Evolutionary conservation across 2,329 filamentous ascomycete genomes (phyloP).

Genomic region (Phaeosphaeriaceae sp.): DNA sequence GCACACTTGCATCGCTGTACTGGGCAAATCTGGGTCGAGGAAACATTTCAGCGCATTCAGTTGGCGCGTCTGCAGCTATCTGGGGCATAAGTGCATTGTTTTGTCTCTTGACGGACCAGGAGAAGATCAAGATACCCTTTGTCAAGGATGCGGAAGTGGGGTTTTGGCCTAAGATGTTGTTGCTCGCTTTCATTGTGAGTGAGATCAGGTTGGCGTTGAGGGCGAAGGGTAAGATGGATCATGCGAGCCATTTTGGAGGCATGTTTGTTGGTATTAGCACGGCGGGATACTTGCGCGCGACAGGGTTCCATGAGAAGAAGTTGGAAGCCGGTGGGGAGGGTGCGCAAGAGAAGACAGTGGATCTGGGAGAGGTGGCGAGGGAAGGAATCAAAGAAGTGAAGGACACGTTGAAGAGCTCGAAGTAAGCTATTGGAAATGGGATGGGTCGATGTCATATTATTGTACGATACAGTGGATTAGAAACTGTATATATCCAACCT

Average conservation of each 20-base stretch:
- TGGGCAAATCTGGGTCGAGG: slow-evolving; percentile 44
- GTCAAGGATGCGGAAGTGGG: slow-evolving; percentile 32
- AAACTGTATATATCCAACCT: slow-evolving; percentile 41
- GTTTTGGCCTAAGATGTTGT: slow-evolving; percentile 42
- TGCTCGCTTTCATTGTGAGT: slow-evolving; percentile 31
- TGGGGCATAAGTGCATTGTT: slow-evolving; percentile 43
- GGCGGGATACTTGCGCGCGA: slow-evolving; percentile 36
- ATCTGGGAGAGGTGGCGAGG: slow-evolving; percentile 31
- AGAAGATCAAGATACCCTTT: slow-evolving; percentile 41
- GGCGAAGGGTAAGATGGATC: slow-evolving; percentile 30
- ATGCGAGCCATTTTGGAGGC: slow-evolving; percentile 49
- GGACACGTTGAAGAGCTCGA: slow-evolving; percentile 31
- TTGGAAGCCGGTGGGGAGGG: slow-evolving; percentile 18
- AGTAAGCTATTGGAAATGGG: neutral
- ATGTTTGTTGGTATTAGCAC: slow-evolving; percentile 33
- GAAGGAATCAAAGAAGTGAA: slow-evolving; percentile 40
- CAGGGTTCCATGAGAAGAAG: slow-evolving; percentile 31
- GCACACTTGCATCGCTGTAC: slow-evolving; percentile 38
- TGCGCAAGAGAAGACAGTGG: slow-evolving; percentile 30
- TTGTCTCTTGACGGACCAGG: slow-evolving; percentile 40
- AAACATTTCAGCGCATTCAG: slow-evolving; percentile 33
- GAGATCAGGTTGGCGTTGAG: slow-evolving; percentile 32
- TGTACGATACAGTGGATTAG: slow-evolving; percentile 31
- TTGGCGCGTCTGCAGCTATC: slow-evolving; percentile 45
- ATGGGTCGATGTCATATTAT: neutral